Base-by-base conservation (phyloP, 768 basidiomycete genomes). In the Hirschioporus abietinus region DNA sequence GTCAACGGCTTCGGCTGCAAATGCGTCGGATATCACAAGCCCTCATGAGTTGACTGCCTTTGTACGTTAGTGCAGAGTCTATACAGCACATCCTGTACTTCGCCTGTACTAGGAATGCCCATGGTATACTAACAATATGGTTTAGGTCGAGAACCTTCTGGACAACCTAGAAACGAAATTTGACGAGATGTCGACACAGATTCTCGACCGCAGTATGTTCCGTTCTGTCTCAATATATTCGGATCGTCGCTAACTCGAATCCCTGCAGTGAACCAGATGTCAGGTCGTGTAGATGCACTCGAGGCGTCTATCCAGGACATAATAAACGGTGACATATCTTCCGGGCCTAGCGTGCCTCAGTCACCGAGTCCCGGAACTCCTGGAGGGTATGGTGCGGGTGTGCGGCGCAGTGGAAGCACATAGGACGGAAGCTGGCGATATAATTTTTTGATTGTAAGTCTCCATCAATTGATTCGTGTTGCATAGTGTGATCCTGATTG, bases 21-120 rank as follows among this genome's bases (percentile, higher is more conserved):
- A 72, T 69, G 76, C 82, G 0, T 80, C 80, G 66, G 92, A 95
- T 71, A 93, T 93, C 36, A 93, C 95, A 1, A 94, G 92, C 72
- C 95, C 95, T 0, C 95, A 96, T 75, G 95, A 97, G 75, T 78
- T 97, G 70, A 96, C 95, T 34, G 93, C 93, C 24, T 97, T 95
- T 78, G 95, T 97, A 74, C 77, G 92, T 84, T 30, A 34, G 60
- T 34, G 34, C 64, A 66, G 24, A 61, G 35, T 66, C 68, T 20
- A 66, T 26, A 23, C 17, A 42, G 24, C 35, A 10, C 23, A 60
- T 63, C n/a, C 26, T 70, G 58, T 63, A 23, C 35, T 58, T 27
- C 59, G 57, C 35, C 58, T 66, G 24, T 23, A 35, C 17, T 58
- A 66, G 64, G 61, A 35, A 58, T 42, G 60, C 61, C 23, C 58